Evolutionary conservation across 2,329 filamentous ascomycete genomes (phyloP).

Genomic region (Penicillium brasilianum): DNA sequence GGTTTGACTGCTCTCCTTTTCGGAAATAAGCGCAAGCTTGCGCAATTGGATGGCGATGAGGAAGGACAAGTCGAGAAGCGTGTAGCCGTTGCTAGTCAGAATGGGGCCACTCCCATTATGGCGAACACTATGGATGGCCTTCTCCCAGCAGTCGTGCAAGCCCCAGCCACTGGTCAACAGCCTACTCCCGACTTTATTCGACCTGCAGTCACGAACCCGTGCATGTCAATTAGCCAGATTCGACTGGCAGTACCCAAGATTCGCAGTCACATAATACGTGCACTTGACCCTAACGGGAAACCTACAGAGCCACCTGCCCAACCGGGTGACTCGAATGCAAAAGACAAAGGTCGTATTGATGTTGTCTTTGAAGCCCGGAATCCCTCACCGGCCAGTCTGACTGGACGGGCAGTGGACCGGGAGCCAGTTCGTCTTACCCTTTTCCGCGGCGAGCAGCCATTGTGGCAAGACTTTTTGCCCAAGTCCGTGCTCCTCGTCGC

Average conservation of each 20-base stretch:
- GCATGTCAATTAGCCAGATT: conserved; percentile 79
- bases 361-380: conserved; percentile 89
- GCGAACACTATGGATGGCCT: conserved; percentile 77
- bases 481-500: conserved; percentile 86
- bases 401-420: conserved; percentile 65
- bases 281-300: conserved; percentile 65
- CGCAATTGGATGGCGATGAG: conserved; percentile 75
- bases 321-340: conserved; percentile 40
- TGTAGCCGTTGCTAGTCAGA: conserved; percentile 62
- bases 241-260: conserved; percentile 87
- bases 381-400: conserved; percentile 65
- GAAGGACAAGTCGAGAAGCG: conserved; percentile 67
- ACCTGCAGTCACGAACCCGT: conserved; percentile 83
- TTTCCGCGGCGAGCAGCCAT: conserved; percentile 74
- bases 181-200: conserved; percentile 82
- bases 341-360: conserved; percentile 67
- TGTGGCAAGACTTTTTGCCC: conserved; percentile 96
- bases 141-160: conserved; percentile 71
- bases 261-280: conserved; percentile 78
- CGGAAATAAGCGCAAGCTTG: conserved; percentile 89
- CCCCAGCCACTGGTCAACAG: conserved; percentile 64
- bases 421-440: conserved; percentile 86
- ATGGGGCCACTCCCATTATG: conserved; percentile 75
- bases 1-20: conserved; percentile 84
- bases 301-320: conserved; percentile 47